phyloP scores from a whole-genome alignment of 441 rosid species.

The Croton setiger region DNA sequence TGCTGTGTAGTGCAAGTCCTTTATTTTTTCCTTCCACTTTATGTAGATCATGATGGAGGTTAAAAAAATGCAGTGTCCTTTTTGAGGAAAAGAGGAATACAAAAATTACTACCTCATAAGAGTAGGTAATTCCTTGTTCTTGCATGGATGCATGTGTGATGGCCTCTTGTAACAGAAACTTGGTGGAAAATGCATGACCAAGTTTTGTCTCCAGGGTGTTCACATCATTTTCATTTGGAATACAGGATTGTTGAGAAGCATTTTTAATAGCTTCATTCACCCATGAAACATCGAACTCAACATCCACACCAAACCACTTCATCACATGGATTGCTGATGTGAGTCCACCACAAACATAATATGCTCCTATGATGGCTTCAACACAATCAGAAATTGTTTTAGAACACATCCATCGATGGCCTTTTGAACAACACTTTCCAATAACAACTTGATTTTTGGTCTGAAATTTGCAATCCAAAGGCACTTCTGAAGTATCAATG shows the following conservation, averaged over 20 bases:
- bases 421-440: conserved; percentile 67
- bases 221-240: conserved; percentile 47
- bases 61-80: not conserved
- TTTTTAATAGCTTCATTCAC: conserved; percentile 44
- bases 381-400: conserved; percentile 88
- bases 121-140: conserved; percentile 42
- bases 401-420: conserved; percentile 90
- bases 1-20: not conserved
- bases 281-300: conserved; percentile 42
- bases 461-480: conserved; percentile 55
- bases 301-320: conserved; percentile 83
- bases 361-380: conserved; percentile 89
- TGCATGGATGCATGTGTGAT: conserved; percentile 64
- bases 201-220: conserved; percentile 59
- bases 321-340: conserved; percentile 56
- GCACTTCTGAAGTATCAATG: conserved; percentile 64
- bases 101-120: conserved; percentile 59
- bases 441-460: conserved; percentile 49
- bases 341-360: conserved; percentile 70
- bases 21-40: not conserved
- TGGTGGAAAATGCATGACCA: conserved; percentile 51
- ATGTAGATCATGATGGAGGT: not conserved
- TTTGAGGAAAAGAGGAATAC: not conserved
- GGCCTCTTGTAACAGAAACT: conserved; percentile 84
- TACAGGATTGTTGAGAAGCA: conserved; percentile 42